Percentiles rank a stretch among this genome's conserved stretches.
Conservation (phyloP, 768 basidiomycete species). For the Rhodotorula paludigena region DNA sequence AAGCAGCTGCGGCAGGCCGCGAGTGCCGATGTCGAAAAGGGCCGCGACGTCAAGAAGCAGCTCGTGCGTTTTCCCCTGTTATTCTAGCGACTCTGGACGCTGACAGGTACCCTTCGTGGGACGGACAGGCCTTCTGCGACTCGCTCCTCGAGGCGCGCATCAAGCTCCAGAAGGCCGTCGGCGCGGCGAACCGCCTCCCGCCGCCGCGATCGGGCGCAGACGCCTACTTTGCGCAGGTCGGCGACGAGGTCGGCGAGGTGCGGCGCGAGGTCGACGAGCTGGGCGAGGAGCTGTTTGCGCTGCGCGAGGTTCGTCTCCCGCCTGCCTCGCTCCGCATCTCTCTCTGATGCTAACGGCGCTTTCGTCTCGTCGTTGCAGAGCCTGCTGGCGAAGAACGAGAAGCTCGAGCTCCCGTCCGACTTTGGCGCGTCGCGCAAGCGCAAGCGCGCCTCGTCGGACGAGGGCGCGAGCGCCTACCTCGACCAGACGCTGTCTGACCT, state of each 20-base stretch:
- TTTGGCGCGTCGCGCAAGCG: slow-evolving; percentile 36
- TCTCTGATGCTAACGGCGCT: too few relatives aligned
- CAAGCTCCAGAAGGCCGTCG: slow-evolving; percentile 73
- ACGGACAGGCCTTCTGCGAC: slow-evolving; percentile 71
- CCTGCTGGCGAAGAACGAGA: slow-evolving; percentile 9
- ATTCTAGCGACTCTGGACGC: too few relatives aligned
- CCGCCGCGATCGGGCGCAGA: slow-evolving; percentile 39
- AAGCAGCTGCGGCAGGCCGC: slow-evolving; percentile 36
- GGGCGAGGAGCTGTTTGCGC: slow-evolving; percentile 41
- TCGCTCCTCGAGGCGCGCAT: slow-evolving; percentile 83
- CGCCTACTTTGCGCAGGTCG: slow-evolving; percentile 34
- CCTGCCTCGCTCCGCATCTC: background rate
- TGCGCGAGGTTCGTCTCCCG: slow-evolving; percentile 11
- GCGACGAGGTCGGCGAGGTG: slow-evolving; percentile 43
- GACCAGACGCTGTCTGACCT: slow-evolving; percentile 11
- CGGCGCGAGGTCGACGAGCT: slow-evolving; percentile 29
- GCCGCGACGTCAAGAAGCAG: slow-evolving; percentile 74
- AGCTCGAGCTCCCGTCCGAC: slow-evolving; percentile 5
- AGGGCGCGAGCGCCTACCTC: slow-evolving; percentile 48
- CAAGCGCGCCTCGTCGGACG: slow-evolving; percentile 20
- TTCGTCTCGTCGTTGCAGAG: background rate
- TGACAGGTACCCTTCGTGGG: too few relatives aligned
- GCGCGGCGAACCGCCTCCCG: slow-evolving; percentile 63
- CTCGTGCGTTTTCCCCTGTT: slow-evolving; percentile 60
- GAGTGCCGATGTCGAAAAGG: slow-evolving; percentile 57